Conservation (phyloP, 225 moss, liverwort and hornwort species). For the Asterella californica region DNA sequence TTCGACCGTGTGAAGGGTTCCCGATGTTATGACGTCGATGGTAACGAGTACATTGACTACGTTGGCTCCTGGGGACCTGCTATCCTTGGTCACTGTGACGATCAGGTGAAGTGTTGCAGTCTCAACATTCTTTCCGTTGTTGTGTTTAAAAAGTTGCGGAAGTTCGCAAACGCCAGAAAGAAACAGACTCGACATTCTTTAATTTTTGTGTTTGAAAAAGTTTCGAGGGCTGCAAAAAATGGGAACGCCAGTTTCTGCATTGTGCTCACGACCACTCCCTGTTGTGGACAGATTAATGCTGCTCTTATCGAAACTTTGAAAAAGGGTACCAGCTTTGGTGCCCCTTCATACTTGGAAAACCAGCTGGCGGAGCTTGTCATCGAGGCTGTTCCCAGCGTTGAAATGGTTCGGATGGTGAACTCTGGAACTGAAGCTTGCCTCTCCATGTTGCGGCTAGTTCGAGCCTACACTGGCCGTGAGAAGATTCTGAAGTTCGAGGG, state of each 20-base stretch:
- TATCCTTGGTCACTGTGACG: slow-evolving; percentile 88
- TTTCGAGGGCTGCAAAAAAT: background rate
- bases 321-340: slow-evolving; percentile 96
- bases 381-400: slow-evolving; percentile 89
- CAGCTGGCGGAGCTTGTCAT: slow-evolving; percentile 87
- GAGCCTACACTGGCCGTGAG: slow-evolving; percentile 85
- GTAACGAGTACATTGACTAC: slow-evolving; percentile 89
- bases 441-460: slow-evolving; percentile 83
- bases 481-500: slow-evolving; percentile 95
- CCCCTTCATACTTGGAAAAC: slow-evolving; percentile 78
- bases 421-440: slow-evolving; percentile 98
- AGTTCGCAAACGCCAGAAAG: background rate
- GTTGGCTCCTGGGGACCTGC: slow-evolving; percentile 98
- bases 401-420: slow-evolving; percentile 98
- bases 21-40: slow-evolving; percentile 88
- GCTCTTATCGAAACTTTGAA: slow-evolving; percentile 77
- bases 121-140: background rate
- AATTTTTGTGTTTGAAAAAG: background rate
- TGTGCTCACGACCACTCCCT: background rate
- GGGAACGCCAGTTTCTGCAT: background rate
- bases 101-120: slow-evolving; percentile 39
- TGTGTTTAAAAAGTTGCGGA: background rate
- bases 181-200: too few relatives aligned
- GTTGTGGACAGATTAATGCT: slow-evolving; percentile 59
- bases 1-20: slow-evolving; percentile 93